These are phyloP conservation scores for Colletotrichum sp. DNA, from an alignment of 2,329 filamentous ascomycete species.

Conservation along the genomic window DNA sequence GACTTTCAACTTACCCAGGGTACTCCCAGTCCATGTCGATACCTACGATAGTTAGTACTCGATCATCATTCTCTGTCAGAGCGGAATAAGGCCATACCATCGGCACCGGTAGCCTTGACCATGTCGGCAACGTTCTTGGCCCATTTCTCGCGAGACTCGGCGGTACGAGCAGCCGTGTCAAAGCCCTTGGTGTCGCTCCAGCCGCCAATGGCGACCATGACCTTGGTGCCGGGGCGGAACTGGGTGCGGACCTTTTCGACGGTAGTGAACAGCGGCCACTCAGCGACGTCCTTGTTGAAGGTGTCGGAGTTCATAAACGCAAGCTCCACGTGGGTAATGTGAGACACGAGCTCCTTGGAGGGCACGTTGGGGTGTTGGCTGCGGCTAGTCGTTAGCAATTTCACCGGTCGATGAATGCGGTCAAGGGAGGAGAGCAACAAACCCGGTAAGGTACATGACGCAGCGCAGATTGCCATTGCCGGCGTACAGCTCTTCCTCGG, in stretches of 20 bases:
- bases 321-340: constrained; percentile 62
- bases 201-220: constrained; percentile 75
- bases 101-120: constrained; percentile 66
- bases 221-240: constrained; percentile 59
- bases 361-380: constrained; percentile 55
- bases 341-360: constrained; percentile 33
- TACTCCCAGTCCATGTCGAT: constrained; percentile 71
- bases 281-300: constrained; percentile 50
- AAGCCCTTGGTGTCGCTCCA: constrained; percentile 76
- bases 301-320: constrained; percentile 60
- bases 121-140: constrained; percentile 68
- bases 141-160: constrained; percentile 57
- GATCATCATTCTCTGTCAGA: not conserved
- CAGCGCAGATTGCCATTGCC: constrained; percentile 28
- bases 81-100: constrained; percentile 50
- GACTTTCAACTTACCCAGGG: constrained; percentile 43
- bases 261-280: constrained; percentile 59
- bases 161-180: constrained; percentile 52
- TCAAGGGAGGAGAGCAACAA: constrained; percentile 13
- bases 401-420: not conserved
- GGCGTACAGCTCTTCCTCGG: not conserved
- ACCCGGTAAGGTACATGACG: constrained; percentile 59
- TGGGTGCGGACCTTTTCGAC: constrained; percentile 50
- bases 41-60: not conserved
- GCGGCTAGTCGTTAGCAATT: not conserved